Evolutionary conservation across 1,139 yeast species (phyloP), one percentile per base, ranked within the genome.

Genomic region (Nakaseomyces nivariensis): DNA sequence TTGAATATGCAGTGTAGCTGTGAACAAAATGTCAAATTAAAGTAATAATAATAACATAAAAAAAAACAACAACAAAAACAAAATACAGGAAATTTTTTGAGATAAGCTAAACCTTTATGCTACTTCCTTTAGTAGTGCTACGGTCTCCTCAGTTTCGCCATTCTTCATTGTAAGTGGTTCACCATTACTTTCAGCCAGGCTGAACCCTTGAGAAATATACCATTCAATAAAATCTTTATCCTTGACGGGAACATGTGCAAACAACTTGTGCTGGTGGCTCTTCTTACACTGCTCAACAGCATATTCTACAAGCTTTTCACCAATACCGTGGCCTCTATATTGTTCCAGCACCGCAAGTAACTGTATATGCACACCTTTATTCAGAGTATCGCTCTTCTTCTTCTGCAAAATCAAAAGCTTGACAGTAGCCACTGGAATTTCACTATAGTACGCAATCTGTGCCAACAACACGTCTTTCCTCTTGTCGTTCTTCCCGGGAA

Each of bases 341-440:
- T 80, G 76, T 38, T 76, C 70, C 55, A 86, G 68, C 5, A 86
- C 90, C 0, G 82, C 85, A 47, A 86, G 64, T 3, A 81, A 73
- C 63, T 83, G 84, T 40, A 86, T 73, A 56, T 82, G 78, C 1
- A 85, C 73, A 4, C 80, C 77, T 17, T 68, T 63, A 2, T 76
- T 75, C 3, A 69, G 58, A n/a, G 58, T 56, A 60, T 68, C 55
- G 62, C 67, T 51, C 64, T 51, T 53, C 44, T 55, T 59, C 37
- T 58, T 59, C 13, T 56, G 51, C n/a, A 59, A 63, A 1, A 74
- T 60, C 54, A 74, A 74, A 37, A 79, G 78, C 56, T 75, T 78
- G 37, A 85, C 68, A 3, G 80, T 82, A 3, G 89, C 95, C 3
- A 86, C 89, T 5, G 94, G 88, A n/a, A 81, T 70, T 57, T 81